A percentile compares a stretch with the other conserved stretches of the same genome.
phyloP scores from a whole-genome alignment of 768 basidiomycete species.

The Multifurca ochricompacta region DNA sequence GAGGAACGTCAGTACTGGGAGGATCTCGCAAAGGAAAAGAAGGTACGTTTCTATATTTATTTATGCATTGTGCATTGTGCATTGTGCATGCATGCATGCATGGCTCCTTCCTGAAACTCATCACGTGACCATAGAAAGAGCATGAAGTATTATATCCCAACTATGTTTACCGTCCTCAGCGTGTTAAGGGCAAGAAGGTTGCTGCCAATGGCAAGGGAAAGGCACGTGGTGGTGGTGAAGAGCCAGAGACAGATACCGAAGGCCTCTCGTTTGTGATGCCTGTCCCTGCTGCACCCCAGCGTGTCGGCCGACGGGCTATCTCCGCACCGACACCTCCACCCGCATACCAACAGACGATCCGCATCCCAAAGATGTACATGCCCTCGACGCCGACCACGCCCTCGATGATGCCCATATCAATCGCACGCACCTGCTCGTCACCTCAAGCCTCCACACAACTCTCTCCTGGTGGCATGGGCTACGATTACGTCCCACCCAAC shows the following conservation, averaged over 20 bases:
- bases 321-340: constrained; percentile 62
- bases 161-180: constrained; percentile 74
- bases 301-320: constrained; percentile 36
- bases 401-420: constrained; percentile 47
- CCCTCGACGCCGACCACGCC: constrained; percentile 62
- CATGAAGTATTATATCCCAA: constrained; percentile 68
- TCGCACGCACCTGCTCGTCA: constrained; percentile 38
- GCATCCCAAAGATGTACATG: constrained; percentile 55
- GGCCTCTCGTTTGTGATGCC: constrained; percentile 39
- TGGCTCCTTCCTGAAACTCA: constrained; percentile 31
- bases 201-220: constrained; percentile 45
- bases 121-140: constrained; percentile 71
- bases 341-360: constrained; percentile 60
- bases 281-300: constrained; percentile 24
- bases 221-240: constrained; percentile 37
- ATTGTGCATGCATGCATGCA: too few species aligned
- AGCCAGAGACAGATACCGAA: constrained; percentile 21
- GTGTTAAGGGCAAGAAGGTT: constrained; percentile 47
- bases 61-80: too few species aligned
- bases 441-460: constrained; percentile 31
- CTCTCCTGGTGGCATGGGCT: constrained; percentile 34
- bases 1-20: constrained; percentile 73
- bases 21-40: constrained; percentile 66
- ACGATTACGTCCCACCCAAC: constrained; percentile 47
- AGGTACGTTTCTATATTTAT: too few species aligned